Evolutionary conservation across 2,329 filamentous ascomycete genomes (phyloP), one percentile per base, ranked within the genome.

Genomic region (Microdochium nivale): DNA sequence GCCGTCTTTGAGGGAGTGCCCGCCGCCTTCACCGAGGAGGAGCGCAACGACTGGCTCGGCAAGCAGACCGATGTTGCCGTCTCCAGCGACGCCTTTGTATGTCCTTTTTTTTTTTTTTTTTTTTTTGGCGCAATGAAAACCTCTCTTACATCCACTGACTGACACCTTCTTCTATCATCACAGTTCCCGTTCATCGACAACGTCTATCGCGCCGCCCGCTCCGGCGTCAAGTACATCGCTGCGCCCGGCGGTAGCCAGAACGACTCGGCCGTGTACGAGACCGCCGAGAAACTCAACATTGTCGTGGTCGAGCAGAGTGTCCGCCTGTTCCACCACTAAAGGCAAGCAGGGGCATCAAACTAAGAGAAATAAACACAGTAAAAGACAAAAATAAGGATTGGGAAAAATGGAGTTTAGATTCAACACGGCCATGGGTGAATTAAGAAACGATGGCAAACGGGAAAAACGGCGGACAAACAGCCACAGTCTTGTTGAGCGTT

Each of bases 181-280:
- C 53, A 90, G 88, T 99, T 99, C 83, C 94, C 94, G 59, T 99
- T 99, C 74, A 89, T 90, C 64, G 94, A 99, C 77, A 99, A 99
- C 64, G 87, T 99, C 58, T 96, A 95, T 82, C 84, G 94, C 59
- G 88, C 90, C 49, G 84, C 83, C 56, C 81, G 90, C 62, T 95
- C 90, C 23, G 94, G 94, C 49, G 90, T 83, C 65, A 97, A 95
- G 77, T 99, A 96, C 75, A 89, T 97, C 63, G 92, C 94, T 51
- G 92, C 92, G 37, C 94, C 94, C 10, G 87, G 83, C 49, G 94
- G 94, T 53, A 96, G 87, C 70, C 88, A 94, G 70, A 94, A 94
- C 66, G 89, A 94, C 67, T 70, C 77, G 53, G 80, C 84, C 49
- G 89, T 94, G 47, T 88, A 96, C 61, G 86, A 90, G 67, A 95